Evolutionary conservation across 805 yeast genomes (phyloP).

Genomic region (Candida sphagnicola): DNA sequence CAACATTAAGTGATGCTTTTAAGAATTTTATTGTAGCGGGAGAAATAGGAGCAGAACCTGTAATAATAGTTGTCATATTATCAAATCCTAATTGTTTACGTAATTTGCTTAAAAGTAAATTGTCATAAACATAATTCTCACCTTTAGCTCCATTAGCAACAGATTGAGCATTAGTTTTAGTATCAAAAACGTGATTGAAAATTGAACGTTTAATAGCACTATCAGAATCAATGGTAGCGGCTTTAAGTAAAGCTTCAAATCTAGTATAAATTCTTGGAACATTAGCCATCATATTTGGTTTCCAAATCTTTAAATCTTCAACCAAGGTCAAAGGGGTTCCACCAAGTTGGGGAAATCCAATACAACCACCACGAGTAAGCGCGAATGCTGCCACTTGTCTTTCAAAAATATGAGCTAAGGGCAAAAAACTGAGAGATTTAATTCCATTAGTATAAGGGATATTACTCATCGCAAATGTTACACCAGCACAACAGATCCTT

Average conservation of each 20-base stretch:
- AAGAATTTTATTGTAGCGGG: slow-evolving; percentile 58
- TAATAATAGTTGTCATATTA: slow-evolving; percentile 18
- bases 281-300: slow-evolving; percentile 25
- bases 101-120: slow-evolving; percentile 34
- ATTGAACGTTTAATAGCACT: slow-evolving; percentile 10
- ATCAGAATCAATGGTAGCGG: slow-evolving; percentile 15
- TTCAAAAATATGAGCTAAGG: slow-evolving; percentile 59
- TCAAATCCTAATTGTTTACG: slow-evolving; percentile 30
- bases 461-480: slow-evolving; percentile 33
- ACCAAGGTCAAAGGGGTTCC: slow-evolving; percentile 24
- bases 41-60: slow-evolving; percentile 71
- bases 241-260: slow-evolving; percentile 24
- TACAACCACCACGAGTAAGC: slow-evolving; percentile 43
- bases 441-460: slow-evolving; percentile 15
- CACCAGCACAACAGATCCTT: slow-evolving; percentile 44
- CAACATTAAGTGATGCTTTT: slow-evolving; percentile 54
- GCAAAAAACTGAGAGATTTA: slow-evolving; percentile 42
- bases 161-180: slow-evolving; percentile 25
- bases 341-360: slow-evolving; percentile 47
- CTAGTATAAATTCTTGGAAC: slow-evolving; percentile 39
- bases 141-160: slow-evolving; percentile 36
- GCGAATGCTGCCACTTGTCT: slow-evolving; percentile 43
- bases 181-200: slow-evolving; percentile 18
- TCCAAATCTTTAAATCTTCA: slow-evolving; percentile 24
- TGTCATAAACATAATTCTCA: slow-evolving; percentile 31